Conservation (phyloP, 805 yeast genomes). For the Metschnikowia gruessii region DNA sequence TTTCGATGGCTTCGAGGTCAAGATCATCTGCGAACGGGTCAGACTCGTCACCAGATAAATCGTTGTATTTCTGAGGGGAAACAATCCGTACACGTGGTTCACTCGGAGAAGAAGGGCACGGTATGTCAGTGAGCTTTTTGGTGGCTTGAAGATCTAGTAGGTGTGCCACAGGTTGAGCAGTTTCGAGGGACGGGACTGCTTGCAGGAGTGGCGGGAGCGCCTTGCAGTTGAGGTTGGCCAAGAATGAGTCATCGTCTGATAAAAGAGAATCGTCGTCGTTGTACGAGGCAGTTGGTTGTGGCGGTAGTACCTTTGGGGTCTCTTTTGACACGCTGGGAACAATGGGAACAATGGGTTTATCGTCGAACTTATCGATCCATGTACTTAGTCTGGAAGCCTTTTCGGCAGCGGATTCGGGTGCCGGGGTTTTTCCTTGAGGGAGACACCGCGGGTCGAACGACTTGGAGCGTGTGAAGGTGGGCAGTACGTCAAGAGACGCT, state of each 20-base stretch:
- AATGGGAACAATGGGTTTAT: background rate
- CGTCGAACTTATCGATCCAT: slow-evolving; percentile 35
- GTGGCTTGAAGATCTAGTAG: background rate
- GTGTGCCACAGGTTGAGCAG: background rate
- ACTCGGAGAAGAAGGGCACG: background rate
- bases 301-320: too few species aligned
- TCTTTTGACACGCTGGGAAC: too few species aligned
- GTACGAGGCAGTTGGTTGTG: background rate
- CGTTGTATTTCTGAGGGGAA: background rate
- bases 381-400: slow-evolving; percentile 16
- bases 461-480: slow-evolving; percentile 37
- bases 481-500: slow-evolving; percentile 22
- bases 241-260: slow-evolving; percentile 28
- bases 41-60: slow-evolving; percentile 8
- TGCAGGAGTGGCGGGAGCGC: slow-evolving; percentile 9
- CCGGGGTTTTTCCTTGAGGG: background rate
- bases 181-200: background rate
- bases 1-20: slow-evolving; percentile 15
- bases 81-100: background rate
- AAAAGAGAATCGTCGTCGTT: slow-evolving; percentile 13
- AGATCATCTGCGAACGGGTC: slow-evolving; percentile 23
- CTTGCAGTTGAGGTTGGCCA: slow-evolving; percentile 14
- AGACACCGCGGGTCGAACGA: slow-evolving; percentile 28
- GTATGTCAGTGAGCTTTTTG: background rate
- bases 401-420: slow-evolving; percentile 10